Evolutionary conservation across 2,329 filamentous ascomycete species (phyloP).

Genomic region (Nigrograna mackinnonii): DNA sequence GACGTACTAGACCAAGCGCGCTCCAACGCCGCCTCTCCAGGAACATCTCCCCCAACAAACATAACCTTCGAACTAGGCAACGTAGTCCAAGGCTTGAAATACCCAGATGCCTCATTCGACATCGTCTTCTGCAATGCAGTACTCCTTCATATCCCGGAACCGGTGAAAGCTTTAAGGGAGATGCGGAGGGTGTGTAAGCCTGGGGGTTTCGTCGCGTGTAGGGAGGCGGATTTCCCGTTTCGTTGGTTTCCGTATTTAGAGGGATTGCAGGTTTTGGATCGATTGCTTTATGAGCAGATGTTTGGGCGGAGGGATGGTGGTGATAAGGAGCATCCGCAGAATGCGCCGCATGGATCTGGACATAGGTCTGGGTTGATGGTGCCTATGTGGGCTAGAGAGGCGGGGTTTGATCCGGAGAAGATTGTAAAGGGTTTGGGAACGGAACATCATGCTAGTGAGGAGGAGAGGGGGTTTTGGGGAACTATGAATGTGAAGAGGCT

Average conservation of each 20-base stretch:
- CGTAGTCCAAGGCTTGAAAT: slow-evolving; percentile 43
- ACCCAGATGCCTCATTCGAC: slow-evolving; percentile 54
- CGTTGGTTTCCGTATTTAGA: slow-evolving; percentile 16
- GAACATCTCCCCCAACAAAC: slow-evolving; percentile 18
- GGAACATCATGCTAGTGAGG: slow-evolving; percentile 8
- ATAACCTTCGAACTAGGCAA: slow-evolving; percentile 33
- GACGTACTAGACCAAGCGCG: slow-evolving; percentile 40
- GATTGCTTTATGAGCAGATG: slow-evolving; percentile 38
- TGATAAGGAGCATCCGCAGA: slow-evolving; percentile 5
- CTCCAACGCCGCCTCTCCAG: slow-evolving; percentile 12
- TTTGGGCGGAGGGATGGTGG: slow-evolving; percentile 1
- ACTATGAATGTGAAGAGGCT: slow-evolving; percentile 14
- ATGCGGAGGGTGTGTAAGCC: slow-evolving; percentile 56
- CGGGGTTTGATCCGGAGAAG: slow-evolving; percentile 17
- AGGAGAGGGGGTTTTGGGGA: slow-evolving; percentile 29
- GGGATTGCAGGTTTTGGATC: slow-evolving; percentile 19
- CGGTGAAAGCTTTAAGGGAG: slow-evolving; percentile 50
- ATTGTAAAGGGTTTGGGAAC: slow-evolving; percentile 14
- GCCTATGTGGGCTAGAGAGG: slow-evolving; percentile 27
- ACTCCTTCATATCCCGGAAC: slow-evolving; percentile 55
- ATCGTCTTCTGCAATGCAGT: slow-evolving; percentile 59
- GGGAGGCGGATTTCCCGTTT: slow-evolving; percentile 23
- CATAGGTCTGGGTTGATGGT: slow-evolving; percentile 19
- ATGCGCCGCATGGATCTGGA: slow-evolving; percentile 21
- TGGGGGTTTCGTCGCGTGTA: slow-evolving; percentile 49